Evolutionary conservation across 2,329 filamentous ascomycete genomes (phyloP).

Genomic region (Penicillium sumatraense): DNA sequence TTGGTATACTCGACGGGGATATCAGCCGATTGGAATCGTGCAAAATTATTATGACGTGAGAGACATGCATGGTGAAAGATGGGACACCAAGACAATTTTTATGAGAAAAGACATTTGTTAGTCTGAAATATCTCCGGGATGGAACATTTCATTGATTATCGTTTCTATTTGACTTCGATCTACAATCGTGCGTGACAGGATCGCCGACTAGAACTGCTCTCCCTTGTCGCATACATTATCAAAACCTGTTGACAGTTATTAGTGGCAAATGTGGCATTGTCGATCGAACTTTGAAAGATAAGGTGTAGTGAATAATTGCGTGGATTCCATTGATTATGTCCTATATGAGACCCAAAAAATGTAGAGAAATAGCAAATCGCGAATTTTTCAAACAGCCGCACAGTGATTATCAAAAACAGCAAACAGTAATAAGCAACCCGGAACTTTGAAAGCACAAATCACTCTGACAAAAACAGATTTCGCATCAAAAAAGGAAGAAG

Average conservation of each 20-base stretch:
- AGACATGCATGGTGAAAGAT: conserved; percentile 18
- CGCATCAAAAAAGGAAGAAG: not conserved
- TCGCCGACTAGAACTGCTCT: too few relatives aligned
- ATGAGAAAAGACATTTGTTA: conserved; percentile 27
- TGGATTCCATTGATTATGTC: not conserved
- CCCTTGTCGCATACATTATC: not conserved
- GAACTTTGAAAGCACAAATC: not conserved
- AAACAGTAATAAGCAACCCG: not conserved
- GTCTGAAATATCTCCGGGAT: not conserved
- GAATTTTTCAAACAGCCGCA: not conserved
- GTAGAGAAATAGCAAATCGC: not conserved
- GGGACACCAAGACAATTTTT: conserved; percentile 24
- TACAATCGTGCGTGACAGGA: not conserved
- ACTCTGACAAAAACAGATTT: not conserved
- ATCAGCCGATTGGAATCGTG: conserved; percentile 18
- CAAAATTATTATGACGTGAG: conserved; percentile 19
- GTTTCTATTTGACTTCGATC: not conserved
- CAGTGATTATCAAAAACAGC: not conserved
- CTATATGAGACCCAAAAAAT: not conserved
- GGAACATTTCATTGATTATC: not conserved
- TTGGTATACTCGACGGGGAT: conserved; percentile 28
- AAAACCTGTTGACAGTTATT: not conserved
- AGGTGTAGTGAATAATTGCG: not conserved
- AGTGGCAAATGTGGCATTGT: not conserved
- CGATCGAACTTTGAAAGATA: not conserved